phyloP scores from a whole-genome alignment of 306 rosid species.

The Trifolium fragiferum region DNA sequence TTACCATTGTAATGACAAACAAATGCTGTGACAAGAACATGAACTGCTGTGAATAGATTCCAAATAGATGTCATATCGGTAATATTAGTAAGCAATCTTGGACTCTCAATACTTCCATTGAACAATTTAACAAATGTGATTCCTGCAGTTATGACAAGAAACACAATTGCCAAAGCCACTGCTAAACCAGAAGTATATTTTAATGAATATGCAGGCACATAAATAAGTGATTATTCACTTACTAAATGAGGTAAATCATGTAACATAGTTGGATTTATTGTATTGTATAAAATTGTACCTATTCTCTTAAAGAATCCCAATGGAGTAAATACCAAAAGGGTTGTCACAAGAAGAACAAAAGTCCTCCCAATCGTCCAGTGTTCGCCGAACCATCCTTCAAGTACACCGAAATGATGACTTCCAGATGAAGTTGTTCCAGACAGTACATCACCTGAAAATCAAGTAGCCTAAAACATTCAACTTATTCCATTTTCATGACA shows the following conservation, averaged over 20 bases:
- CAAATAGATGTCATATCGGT: constrained; percentile 58
- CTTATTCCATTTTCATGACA: not conserved
- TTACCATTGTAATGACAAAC: constrained; percentile 78
- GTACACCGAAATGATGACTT: constrained; percentile 63
- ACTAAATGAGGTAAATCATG: not conserved
- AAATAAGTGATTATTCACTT: constrained; percentile 1
- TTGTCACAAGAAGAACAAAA: constrained; percentile 59
- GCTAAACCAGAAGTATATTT: constrained; percentile 67
- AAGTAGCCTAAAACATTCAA: not conserved
- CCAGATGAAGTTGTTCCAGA: constrained; percentile 74
- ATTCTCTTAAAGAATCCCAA: constrained; percentile 64
- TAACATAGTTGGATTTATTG: constrained; percentile 6
- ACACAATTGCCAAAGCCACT: constrained; percentile 66
- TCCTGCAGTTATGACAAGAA: constrained; percentile 73
- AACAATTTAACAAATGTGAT: constrained; percentile 56
- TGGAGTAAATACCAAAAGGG: constrained; percentile 65
- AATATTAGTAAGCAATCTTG: constrained; percentile 62
- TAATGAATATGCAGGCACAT: constrained; percentile 65
- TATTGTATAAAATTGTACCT: constrained; percentile 40
- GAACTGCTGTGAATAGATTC: constrained; percentile 74
- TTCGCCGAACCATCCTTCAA: constrained; percentile 82
- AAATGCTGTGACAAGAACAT: constrained; percentile 75
- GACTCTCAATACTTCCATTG: constrained; percentile 56
- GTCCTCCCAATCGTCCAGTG: constrained; percentile 66
- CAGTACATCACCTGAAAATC: constrained; percentile 65